Evolutionary conservation across 306 rosid species (phyloP).

Genomic region (Bauhinia variegata): DNA sequence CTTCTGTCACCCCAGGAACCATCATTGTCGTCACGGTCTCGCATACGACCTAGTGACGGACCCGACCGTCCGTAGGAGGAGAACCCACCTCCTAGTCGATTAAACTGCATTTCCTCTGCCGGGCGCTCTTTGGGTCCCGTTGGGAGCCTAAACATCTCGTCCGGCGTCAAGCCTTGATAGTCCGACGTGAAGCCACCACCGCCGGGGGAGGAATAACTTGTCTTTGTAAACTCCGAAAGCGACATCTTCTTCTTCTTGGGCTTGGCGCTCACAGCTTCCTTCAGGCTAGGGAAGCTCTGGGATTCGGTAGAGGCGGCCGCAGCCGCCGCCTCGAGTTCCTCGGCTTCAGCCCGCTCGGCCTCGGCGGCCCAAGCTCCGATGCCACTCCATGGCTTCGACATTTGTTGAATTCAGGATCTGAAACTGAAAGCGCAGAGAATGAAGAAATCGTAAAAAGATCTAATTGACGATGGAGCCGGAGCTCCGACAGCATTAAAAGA

Average conservation of each 20-base stretch:
- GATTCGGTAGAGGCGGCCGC: slow-evolving; percentile 46
- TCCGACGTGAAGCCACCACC: slow-evolving; percentile 17
- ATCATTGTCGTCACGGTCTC: slow-evolving; percentile 71
- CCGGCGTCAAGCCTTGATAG: slow-evolving; percentile 54
- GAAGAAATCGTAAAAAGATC: neutral
- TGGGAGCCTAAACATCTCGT: slow-evolving; percentile 84
- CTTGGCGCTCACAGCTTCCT: slow-evolving; percentile 65
- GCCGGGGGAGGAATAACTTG: slow-evolving; percentile 10
- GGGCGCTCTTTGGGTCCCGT: slow-evolving; percentile 85
- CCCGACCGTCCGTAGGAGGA: slow-evolving; percentile 57
- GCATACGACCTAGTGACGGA: slow-evolving; percentile 41
- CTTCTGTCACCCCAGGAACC: slow-evolving; percentile 88
- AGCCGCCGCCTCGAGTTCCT: slow-evolving; percentile 63
- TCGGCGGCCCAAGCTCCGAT: slow-evolving; percentile 97
- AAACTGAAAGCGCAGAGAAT: slow-evolving; percentile 38
- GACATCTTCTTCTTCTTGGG: slow-evolving; percentile 81
- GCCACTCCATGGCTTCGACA: slow-evolving; percentile 92
- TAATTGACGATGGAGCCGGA: slow-evolving; percentile 66
- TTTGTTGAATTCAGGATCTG: slow-evolving; percentile 55
- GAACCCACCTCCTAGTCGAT: slow-evolving; percentile 77
- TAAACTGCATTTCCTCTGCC: slow-evolving; percentile 72
- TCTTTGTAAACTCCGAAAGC: slow-evolving; percentile 38
- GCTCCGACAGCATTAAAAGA: slow-evolving; percentile 64
- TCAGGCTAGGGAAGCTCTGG: slow-evolving; percentile 77
- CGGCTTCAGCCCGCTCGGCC: slow-evolving; percentile 87